Evolutionary conservation across 2,329 filamentous ascomycete species (phyloP), one percentile per base, ranked within the genome.

Genomic region (Bisporella sp.): DNA sequence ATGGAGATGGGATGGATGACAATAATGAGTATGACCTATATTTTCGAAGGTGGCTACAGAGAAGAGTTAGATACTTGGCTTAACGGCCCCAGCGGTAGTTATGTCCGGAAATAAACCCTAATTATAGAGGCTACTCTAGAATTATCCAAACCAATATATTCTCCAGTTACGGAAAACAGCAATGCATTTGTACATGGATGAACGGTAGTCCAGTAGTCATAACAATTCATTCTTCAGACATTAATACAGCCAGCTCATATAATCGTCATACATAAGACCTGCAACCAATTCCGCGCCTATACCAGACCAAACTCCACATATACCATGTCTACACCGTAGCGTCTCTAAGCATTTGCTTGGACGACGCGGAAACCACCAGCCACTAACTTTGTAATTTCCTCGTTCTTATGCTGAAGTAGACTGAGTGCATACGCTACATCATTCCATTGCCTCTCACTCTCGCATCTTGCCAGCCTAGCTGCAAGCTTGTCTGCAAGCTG

Each of bases 361-460:
- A 91, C 77, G 47, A 91, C 71, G 66, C 81, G 85, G 71, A 89
- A 93, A 0, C 89, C 89, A 54, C 87, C 87, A 0, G 78, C 71
- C 13, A 95, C 76, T 52, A 84, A 66, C 73, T 90, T 93, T 52
- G 79, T 76, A 51, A 95, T 95, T 43, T 95, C 89, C 64, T 95
- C 89, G 61, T 92, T 92, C 74, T 93, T 95, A 67, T 99, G 93
- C 63, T 90, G 91, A 50, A 99, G 71, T 53, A 96, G 70, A 3
- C 89, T 89, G 53, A 99, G 71, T 3, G 91, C 91, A 72, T 90
- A 99, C 0, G 92, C 89, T 41, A 97, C 91, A 70, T 99, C 93
- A 65, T 92, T 95, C 93, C 93, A 99, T 66, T 97, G 91, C 56
- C 91, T 78, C 71, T 99, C 92, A 45, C 79, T 95, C 65, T 96